Conservation (phyloP, 129 eudicot species). For the Calendula officinalis region DNA sequence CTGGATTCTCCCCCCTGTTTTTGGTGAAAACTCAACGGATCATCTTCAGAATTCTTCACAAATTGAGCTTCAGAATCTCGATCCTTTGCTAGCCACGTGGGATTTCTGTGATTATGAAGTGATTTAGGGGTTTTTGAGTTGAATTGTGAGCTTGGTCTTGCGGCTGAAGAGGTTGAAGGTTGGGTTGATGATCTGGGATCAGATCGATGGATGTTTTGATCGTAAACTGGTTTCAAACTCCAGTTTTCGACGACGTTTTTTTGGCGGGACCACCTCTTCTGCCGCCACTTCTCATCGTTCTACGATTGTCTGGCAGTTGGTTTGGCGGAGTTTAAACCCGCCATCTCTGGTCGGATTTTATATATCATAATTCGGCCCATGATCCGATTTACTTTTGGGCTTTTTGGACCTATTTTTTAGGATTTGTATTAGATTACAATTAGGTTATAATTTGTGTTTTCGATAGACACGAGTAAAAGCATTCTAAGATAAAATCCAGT, state of each 20-base stretch:
- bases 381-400: too few species aligned
- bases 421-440: too few species aligned
- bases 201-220: conserved; percentile 15
- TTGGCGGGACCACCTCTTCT: conserved; percentile 21
- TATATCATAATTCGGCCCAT: too few species aligned
- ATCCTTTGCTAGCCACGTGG: conserved; percentile 37
- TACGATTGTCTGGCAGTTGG: neutral
- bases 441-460: too few species aligned
- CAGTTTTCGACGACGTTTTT: conserved; percentile 21
- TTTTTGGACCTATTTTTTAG: too few species aligned
- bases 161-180: conserved; percentile 16
- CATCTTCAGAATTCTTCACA: conserved; percentile 35
- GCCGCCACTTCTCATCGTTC: conserved; percentile 32
- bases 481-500: too few species aligned
- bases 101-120: conserved; percentile 26
- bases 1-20: conserved; percentile 20
- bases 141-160: conserved; percentile 22
- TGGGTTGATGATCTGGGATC: conserved; percentile 14
- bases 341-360: neutral
- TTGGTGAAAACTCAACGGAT: conserved; percentile 16
- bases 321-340: neutral
- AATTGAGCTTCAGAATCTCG: conserved; percentile 25
- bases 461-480: too few species aligned
- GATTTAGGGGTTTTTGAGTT: conserved; percentile 6
- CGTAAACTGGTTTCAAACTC: conserved; percentile 21